Evolutionary conservation across 73 alveolate species (phyloP).

Genomic region (Paramecium sexaurelia): DNA sequence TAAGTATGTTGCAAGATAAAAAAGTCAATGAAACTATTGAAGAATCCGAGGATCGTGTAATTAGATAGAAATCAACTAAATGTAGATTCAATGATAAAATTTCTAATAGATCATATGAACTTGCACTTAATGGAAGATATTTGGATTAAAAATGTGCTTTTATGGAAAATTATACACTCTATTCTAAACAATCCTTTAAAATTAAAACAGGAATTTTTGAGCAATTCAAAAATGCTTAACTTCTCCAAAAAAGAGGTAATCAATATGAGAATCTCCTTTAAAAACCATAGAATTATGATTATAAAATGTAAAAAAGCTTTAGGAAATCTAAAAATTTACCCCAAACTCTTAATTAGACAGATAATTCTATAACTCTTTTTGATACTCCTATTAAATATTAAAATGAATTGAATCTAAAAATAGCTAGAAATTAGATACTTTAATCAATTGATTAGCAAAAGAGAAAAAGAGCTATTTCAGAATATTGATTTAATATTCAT

Average conservation of each 20-base stretch:
- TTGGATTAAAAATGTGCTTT: not conserved
- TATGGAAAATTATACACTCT: not conserved
- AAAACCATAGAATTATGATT: not conserved
- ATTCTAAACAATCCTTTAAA: not conserved
- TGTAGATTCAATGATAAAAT: not conserved
- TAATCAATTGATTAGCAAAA: not conserved
- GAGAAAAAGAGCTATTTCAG: not conserved
- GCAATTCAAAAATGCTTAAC: not conserved
- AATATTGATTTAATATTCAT: not conserved
- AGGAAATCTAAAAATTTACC: not conserved
- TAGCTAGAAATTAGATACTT: not conserved
- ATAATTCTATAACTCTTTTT: not conserved
- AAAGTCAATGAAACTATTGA: not conserved
- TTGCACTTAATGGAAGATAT: not conserved
- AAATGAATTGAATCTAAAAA: not conserved
- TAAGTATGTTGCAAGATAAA: not conserved
- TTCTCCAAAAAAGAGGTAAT: not conserved
- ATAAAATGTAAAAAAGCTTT: not conserved
- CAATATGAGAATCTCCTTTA: not conserved
- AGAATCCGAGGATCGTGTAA: not conserved
- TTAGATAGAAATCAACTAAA: not conserved
- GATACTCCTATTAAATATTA: not conserved
- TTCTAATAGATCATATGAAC: not conserved
- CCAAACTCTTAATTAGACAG: not conserved
- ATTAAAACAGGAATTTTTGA: not conserved